These are phyloP conservation scores for Chrysoporthe austroafricana DNA, from an alignment of 2,329 filamentous ascomycete genomes.

Conservation along the genomic window DNA sequence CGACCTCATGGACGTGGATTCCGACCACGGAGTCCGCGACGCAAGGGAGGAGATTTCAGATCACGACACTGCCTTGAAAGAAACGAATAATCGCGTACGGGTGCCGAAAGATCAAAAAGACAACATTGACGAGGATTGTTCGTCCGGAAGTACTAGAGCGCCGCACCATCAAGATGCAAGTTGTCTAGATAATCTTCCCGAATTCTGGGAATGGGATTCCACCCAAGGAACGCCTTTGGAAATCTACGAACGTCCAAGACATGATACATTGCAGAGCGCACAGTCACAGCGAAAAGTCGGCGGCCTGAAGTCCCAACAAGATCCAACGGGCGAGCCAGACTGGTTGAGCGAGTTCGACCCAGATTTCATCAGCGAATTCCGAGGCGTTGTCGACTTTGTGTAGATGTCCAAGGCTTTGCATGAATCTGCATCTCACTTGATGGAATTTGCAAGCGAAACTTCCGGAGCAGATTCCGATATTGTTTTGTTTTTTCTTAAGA, in stretches of 20 bases:
- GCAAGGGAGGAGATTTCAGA: not conserved
- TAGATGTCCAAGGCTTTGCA: not conserved
- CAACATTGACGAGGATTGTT: not conserved
- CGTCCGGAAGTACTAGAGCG: no score
- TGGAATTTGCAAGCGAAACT: not conserved
- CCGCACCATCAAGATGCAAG: no score
- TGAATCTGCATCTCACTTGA: not conserved
- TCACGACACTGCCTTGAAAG: no score
- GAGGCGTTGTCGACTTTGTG: slow-evolving; percentile 24
- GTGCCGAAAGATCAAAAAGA: not conserved
- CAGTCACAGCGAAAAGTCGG: not conserved
- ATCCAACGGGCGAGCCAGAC: not conserved
- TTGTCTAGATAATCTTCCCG: no score
- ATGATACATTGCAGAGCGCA: not conserved
- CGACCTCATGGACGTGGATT: not conserved
- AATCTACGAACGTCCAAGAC: no score
- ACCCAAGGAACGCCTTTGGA: not conserved
- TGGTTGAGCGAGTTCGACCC: slow-evolving; percentile 25
- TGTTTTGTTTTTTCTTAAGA: not conserved
- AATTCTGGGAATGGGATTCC: no score
- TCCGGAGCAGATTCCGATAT: not conserved
- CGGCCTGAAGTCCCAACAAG: not conserved
- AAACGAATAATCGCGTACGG: not conserved
- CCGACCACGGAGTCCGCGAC: not conserved
- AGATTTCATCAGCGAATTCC: slow-evolving; percentile 18